Conservation (phyloP, 345 rosid species). For the Citrus medica region DNA sequence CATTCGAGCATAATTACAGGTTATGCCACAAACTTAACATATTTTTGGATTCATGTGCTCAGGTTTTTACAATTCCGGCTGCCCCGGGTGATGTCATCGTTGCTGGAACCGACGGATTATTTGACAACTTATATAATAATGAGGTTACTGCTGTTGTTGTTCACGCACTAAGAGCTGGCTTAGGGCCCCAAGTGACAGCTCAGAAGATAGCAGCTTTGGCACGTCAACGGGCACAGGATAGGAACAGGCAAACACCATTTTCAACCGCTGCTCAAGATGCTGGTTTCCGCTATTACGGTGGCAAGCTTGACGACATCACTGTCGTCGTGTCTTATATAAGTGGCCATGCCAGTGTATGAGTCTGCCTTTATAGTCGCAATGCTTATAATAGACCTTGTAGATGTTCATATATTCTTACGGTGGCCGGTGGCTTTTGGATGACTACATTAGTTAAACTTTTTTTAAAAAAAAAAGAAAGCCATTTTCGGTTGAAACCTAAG, state of each 20-base stretch:
- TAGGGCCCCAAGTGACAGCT: constrained; percentile 68
- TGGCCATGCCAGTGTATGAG: constrained; percentile 18
- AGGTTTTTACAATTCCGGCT: constrained; percentile 79
- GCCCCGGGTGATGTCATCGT: constrained; percentile 77
- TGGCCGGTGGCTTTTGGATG: background rate
- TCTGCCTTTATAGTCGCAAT: background rate
- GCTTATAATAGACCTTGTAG: background rate
- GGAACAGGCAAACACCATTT: constrained; percentile 80
- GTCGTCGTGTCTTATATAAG: constrained; percentile 77
- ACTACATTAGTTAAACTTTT: background rate
- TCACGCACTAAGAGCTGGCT: constrained; percentile 66
- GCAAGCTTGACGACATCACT: constrained; percentile 96
- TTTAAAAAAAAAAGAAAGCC: too few relatives aligned
- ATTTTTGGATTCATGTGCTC: constrained; percentile 7
- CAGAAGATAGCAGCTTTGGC: constrained; percentile 88
- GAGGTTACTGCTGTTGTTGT: constrained; percentile 80
- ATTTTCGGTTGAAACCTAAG: background rate
- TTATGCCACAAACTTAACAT: background rate
- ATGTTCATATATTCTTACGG: background rate
- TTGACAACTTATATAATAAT: constrained; percentile 81
- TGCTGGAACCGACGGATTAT: constrained; percentile 95
- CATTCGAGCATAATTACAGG: too few relatives aligned
- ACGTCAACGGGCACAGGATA: constrained; percentile 70
- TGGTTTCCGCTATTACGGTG: constrained; percentile 86
- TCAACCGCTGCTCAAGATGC: constrained; percentile 89